Percentiles rank a stretch among this genome's conserved stretches.
These are phyloP conservation scores for Kodamaea sagamina DNA, from an alignment of 805 yeast species.

Conservation along the genomic window DNA sequence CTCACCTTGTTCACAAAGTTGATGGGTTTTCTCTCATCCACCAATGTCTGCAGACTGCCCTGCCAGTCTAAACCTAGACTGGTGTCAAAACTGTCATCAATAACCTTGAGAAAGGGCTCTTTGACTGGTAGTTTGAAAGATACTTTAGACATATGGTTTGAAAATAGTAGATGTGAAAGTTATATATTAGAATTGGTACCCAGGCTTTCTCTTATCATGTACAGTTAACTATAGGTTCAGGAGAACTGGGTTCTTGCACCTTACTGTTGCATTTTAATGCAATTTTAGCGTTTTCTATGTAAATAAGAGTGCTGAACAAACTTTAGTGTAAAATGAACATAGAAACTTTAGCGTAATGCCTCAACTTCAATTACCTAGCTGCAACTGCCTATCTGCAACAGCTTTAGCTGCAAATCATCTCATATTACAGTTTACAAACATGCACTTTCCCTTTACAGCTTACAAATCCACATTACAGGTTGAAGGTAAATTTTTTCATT, in stretches of 20 bases:
- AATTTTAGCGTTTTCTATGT: too few species aligned
- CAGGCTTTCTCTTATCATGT: too few species aligned
- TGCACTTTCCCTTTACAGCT: constrained; percentile 4
- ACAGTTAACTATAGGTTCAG: too few species aligned
- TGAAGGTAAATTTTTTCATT: constrained; percentile 6
- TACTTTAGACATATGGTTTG: constrained; percentile 6
- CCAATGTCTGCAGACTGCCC: not conserved
- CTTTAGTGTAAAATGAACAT: too few species aligned
- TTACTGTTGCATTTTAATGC: too few species aligned
- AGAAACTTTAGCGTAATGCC: too few species aligned
- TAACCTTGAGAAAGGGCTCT: constrained; percentile 14
- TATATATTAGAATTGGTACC: too few species aligned
- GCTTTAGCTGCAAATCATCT: not conserved
- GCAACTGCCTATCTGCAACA: too few species aligned
- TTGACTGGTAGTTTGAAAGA: not conserved
- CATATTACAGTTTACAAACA: not conserved
- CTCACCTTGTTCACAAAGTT: not conserved
- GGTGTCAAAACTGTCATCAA: constrained; percentile 21
- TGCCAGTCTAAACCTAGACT: constrained; percentile 1
- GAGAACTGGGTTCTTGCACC: too few species aligned
- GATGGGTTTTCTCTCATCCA: not conserved
- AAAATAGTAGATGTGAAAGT: too few species aligned
- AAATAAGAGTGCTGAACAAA: too few species aligned
- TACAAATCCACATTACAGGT: constrained; percentile 7
- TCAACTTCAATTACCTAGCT: too few species aligned